These are phyloP conservation scores for Verticillium albo-atrum DNA, from an alignment of 2,329 filamentous ascomycete genomes.

Conservation along the genomic window DNA sequence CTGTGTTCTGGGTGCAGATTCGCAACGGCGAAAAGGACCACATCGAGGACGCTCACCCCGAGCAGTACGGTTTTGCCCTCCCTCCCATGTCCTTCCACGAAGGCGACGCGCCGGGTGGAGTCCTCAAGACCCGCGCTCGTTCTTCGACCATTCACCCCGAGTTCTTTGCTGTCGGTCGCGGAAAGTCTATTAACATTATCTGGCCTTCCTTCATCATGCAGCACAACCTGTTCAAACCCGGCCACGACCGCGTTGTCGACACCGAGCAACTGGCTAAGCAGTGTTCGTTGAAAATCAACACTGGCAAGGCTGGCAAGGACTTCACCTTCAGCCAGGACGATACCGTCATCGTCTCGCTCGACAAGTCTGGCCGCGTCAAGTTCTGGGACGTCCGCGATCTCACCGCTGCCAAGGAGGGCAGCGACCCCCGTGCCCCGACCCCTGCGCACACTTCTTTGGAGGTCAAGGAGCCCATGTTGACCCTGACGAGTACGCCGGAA, in stretches of 20 bases:
- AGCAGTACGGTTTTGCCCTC: constrained; percentile 83
- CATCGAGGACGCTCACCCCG: constrained; percentile 72
- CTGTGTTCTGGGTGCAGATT: constrained; percentile 92
- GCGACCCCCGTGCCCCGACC: constrained; percentile 44
- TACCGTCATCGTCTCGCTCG: constrained; percentile 86
- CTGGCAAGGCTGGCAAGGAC: constrained; percentile 96
- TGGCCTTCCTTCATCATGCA: constrained; percentile 61
- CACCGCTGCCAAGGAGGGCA: constrained; percentile 48
- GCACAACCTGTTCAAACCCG: constrained; percentile 59
- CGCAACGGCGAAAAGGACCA: constrained; percentile 73
- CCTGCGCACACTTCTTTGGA: constrained; percentile 61
- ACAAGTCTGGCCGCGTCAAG: constrained; percentile 93
- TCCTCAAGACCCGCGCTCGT: constrained; percentile 92
- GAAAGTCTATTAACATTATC: constrained; percentile 93
- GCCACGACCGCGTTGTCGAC: constrained; percentile 68
- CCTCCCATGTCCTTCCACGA: constrained; percentile 82
- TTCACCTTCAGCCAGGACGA: constrained; percentile 98
- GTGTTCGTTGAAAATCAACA: constrained; percentile 88
- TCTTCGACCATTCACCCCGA: constrained; percentile 85
- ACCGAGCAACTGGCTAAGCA: constrained; percentile 84
- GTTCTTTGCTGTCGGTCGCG: constrained; percentile 91
- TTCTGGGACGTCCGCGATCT: constrained; percentile 96
- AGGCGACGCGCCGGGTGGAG: constrained; percentile 84
- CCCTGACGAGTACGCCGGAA: constrained; percentile 78
- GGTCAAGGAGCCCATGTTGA: constrained; percentile 81